Evolutionary conservation across 805 yeast genomes (phyloP).

Genomic region (Kurtzmaniella fragi): DNA sequence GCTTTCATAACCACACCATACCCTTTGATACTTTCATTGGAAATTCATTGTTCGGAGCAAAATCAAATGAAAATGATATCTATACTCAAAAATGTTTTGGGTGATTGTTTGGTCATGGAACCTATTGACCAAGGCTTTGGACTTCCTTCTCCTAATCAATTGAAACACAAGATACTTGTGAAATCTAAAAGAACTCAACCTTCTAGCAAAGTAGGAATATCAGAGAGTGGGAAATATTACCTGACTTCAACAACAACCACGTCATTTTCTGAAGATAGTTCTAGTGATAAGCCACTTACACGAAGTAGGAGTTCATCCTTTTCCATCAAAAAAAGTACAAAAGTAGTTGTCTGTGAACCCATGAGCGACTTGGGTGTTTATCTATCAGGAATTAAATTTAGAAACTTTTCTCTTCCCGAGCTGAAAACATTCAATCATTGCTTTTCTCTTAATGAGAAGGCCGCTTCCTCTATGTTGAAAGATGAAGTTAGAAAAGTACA

Average conservation of each 20-base stretch:
- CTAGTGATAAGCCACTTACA: slow-evolving; percentile 13
- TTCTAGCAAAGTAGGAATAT: slow-evolving; percentile 10
- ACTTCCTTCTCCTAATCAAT: slow-evolving; percentile 69
- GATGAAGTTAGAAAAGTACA: slow-evolving; percentile 53
- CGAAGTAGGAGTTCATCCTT: slow-evolving; percentile 12
- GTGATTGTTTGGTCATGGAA: slow-evolving; percentile 46
- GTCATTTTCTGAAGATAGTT: slow-evolving; percentile 37
- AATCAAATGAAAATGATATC: slow-evolving; percentile 60
- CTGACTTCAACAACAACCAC: slow-evolving; percentile 31
- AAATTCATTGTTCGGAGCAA: slow-evolving; percentile 66
- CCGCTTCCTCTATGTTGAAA: slow-evolving; percentile 56
- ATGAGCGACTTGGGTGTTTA: slow-evolving; percentile 66
- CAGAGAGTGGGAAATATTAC: slow-evolving; percentile 16
- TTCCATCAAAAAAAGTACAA: slow-evolving; percentile 12
- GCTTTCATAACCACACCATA: slow-evolving; percentile 85
- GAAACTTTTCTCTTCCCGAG: slow-evolving; percentile 81
- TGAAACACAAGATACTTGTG: slow-evolving; percentile 66
- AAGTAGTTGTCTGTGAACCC: slow-evolving; percentile 28
- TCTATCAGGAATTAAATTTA: slow-evolving; percentile 68
- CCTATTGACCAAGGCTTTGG: slow-evolving; percentile 25
- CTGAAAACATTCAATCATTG: slow-evolving; percentile 78
- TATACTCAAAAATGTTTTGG: slow-evolving; percentile 53
- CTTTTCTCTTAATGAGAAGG: slow-evolving; percentile 80
- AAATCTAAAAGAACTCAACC: slow-evolving; percentile 65
- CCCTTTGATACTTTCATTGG: slow-evolving; percentile 84